Base-by-base conservation (phyloP, 306 rosid species). In the Argentina anserina region DNA sequence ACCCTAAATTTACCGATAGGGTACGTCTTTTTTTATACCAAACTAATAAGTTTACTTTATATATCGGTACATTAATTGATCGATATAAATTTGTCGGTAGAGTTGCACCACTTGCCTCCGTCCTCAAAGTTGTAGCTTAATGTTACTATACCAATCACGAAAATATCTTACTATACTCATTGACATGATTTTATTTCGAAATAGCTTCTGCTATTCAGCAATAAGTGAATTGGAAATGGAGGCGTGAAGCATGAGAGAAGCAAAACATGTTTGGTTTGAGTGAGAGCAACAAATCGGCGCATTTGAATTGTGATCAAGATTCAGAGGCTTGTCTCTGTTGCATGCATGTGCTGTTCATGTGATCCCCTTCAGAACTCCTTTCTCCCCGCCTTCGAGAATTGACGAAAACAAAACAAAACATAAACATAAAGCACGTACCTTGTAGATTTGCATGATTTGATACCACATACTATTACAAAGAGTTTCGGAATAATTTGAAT, bases 271-370 rank as follows among this genome's bases (percentile, higher is more conserved):
- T 60, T 43, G 69, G 69, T 29, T 20, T 31, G 11, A 6, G 36
- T 21, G 45, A 42, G 49, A 31, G 76, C 40, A 33, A 34, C 45
- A 69, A 31, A 42, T 69, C 73, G 37, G 34, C 46, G 34, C 46
- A 50, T 50, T 69, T 33, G 36, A 21, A 6, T 50, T 69, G 9
- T 28, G 73, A 34, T 50, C 23, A 49, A 41, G 47, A 20, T 9
- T 49, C 23, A 23, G 23, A 49, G 25, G 21, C 33, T 13, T 13
- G 36, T 65, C 53, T 13, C 62, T 56, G 36, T 23, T 41, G 68
- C 36, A 60, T 41, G 68, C 36, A 60, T 60, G 50, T 53, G 65
- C 18, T 72, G 34, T 8, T 63, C 60, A 43, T 43, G 76, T 69
- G 61, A 60, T 42, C 39, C 56, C 23, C 45, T 34, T 31, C 60